Conservation (phyloP, 345 rosid genomes). For the Angophora floribunda region DNA sequence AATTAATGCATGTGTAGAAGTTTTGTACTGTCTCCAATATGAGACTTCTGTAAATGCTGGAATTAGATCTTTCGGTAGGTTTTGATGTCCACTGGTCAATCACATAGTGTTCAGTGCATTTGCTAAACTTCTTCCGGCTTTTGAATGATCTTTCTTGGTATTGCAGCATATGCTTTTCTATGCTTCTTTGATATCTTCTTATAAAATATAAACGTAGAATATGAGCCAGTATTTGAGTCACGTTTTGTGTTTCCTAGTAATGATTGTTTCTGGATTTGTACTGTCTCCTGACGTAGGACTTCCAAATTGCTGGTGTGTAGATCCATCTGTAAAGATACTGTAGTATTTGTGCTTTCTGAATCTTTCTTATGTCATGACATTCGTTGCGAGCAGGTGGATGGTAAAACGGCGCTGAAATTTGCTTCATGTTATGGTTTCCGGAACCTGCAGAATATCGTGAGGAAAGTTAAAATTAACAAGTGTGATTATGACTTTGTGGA, state of each 20-base stretch:
- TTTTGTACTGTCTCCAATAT: neutral
- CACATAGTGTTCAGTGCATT: neutral
- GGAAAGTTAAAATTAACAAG: slow-evolving; percentile 61
- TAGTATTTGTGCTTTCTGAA: neutral
- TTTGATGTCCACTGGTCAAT: neutral
- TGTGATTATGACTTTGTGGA: slow-evolving; percentile 94
- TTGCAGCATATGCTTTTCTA: neutral
- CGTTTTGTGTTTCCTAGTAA: neutral
- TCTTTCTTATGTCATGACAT: neutral
- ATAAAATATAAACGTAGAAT: neutral
- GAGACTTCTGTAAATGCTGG: neutral
- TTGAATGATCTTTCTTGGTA: neutral
- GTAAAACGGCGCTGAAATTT: slow-evolving; percentile 59
- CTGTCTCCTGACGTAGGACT: neutral
- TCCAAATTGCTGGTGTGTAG: neutral
- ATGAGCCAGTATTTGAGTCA: neutral
- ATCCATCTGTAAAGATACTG: neutral
- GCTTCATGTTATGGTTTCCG: slow-evolving; percentile 90
- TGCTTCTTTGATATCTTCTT: neutral
- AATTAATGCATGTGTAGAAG: neutral
- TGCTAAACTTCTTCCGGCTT: neutral
- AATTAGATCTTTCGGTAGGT: neutral
- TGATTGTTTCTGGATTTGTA: neutral
- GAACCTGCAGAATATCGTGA: slow-evolving; percentile 84
- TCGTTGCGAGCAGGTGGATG: slow-evolving; percentile 53